phyloP scores from a whole-genome alignment of 768 basidiomycete genomes.

The Russula foetens region DNA sequence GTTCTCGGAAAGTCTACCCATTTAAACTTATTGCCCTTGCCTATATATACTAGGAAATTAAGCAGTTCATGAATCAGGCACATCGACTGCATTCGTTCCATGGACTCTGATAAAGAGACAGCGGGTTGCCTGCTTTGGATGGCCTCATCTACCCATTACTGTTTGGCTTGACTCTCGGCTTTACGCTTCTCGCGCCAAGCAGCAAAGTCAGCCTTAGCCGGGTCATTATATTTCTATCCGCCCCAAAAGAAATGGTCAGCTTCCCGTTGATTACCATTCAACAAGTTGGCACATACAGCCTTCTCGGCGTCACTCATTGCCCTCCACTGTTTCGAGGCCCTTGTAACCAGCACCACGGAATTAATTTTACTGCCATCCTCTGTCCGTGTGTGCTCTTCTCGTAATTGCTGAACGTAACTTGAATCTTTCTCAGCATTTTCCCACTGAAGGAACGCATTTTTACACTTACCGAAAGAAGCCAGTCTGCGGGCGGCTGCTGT shows the following conservation, averaged over 20 bases:
- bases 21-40: no score
- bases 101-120: no score
- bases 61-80: no score
- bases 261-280: not conserved
- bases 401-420: not conserved
- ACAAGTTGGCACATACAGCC: conserved; percentile 16
- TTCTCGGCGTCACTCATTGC: conserved; percentile 11
- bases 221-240: conserved; percentile 3
- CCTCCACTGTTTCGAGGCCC: not conserved
- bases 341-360: not conserved
- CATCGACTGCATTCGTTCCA: no score
- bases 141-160: not conserved
- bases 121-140: no score
- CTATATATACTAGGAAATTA: no score
- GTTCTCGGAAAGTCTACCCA: no score
- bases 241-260: not conserved
- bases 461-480: conserved; percentile 2
- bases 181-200: conserved; percentile 5
- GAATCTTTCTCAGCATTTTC: not conserved
- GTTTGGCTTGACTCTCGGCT: not conserved
- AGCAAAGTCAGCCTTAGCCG: not conserved
- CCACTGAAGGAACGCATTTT: not conserved
- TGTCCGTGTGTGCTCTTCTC: not conserved
- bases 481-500: not conserved
- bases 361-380: not conserved